A percentile compares a stretch with the other conserved stretches of the same genome.
phyloP scores from a whole-genome alignment of 2,329 filamentous ascomycete genomes.

The Claviceps sp. region DNA sequence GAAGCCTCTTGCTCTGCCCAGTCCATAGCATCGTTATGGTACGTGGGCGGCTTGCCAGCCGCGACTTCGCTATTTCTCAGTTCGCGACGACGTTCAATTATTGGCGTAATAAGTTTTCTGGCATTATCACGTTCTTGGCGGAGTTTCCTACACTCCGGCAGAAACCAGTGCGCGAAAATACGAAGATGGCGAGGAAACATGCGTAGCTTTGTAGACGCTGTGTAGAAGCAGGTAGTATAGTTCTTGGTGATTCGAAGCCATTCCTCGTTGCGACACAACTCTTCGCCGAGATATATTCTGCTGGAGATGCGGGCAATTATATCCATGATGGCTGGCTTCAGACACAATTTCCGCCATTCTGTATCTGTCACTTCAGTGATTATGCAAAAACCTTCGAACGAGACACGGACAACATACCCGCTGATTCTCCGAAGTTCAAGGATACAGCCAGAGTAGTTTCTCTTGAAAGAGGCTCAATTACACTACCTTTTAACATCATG shows the following conservation, averaged over 20 bases:
- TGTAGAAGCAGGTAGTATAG: conserved; percentile 30
- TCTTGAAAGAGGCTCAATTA: not conserved
- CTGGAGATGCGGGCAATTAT: conserved; percentile 11
- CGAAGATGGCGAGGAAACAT: conserved; percentile 31
- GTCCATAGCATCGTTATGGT: conserved; percentile 32
- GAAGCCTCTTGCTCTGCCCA: conserved; percentile 41
- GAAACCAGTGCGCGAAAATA: conserved; percentile 31
- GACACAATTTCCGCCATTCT: conserved; percentile 8
- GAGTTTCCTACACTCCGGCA: conserved; percentile 23
- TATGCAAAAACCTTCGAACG: not conserved
- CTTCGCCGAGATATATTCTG: conserved; percentile 23
- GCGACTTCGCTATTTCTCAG: conserved; percentile 17
- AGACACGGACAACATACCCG: not conserved
- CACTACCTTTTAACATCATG: not conserved
- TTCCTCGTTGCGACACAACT: conserved; percentile 24
- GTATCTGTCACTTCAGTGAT: not conserved
- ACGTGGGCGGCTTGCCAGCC: conserved; percentile 26
- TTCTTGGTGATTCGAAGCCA: conserved; percentile 29
- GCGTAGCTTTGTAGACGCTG: conserved; percentile 17
- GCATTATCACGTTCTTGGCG: conserved; percentile 5
- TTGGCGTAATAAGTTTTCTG: conserved; percentile 14
- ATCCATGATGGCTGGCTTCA: conserved; percentile 5
- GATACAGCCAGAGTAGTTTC: not conserved
- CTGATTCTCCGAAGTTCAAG: not conserved
- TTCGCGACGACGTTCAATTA: conserved; percentile 31